Evolutionary conservation across 2,329 filamentous ascomycete genomes (phyloP).

Genomic region (Madurella mycetomatis): DNA sequence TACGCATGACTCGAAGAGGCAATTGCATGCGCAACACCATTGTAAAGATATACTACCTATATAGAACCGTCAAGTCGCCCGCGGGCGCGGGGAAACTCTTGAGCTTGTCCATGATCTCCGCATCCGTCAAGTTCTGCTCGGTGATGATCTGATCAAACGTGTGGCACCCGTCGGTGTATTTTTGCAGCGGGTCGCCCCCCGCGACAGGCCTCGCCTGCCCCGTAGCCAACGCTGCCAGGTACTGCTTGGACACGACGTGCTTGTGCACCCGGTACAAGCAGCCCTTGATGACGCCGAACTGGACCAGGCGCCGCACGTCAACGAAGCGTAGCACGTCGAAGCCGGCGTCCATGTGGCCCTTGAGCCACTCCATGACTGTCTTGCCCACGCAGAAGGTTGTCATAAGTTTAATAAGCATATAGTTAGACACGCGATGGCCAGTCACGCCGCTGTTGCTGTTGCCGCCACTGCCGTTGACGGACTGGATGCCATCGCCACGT

Average conservation of each 20-base stretch:
- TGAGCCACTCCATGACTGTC: constrained; percentile 82
- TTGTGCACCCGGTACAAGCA: constrained; percentile 91
- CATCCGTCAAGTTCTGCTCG: constrained; percentile 66
- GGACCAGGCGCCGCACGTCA: constrained; percentile 86
- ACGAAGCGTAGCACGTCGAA: constrained; percentile 67
- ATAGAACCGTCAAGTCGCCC: constrained; percentile 52
- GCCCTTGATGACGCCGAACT: constrained; percentile 94
- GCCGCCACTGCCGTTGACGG: not conserved
- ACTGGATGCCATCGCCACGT: not conserved
- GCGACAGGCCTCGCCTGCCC: constrained; percentile 43
- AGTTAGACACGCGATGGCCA: constrained; percentile 44
- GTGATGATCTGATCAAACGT: constrained; percentile 80
- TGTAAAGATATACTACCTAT: constrained; percentile 35
- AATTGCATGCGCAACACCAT: not conserved
- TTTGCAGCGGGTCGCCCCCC: constrained; percentile 52
- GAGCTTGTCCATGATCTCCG: constrained; percentile 64
- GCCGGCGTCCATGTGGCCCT: constrained; percentile 63
- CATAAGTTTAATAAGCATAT: constrained; percentile 76
- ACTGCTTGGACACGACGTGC: constrained; percentile 69
- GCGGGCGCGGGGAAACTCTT: constrained; percentile 51
- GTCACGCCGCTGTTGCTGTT: not conserved
- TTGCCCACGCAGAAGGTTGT: constrained; percentile 77
- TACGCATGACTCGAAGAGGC: not conserved
- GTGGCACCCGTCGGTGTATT: constrained; percentile 70
- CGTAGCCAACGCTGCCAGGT: constrained; percentile 52